These are phyloP conservation scores for Schizosaccharomyces octosporus DNA, from an alignment of 805 yeast species.

Conservation along the genomic window DNA sequence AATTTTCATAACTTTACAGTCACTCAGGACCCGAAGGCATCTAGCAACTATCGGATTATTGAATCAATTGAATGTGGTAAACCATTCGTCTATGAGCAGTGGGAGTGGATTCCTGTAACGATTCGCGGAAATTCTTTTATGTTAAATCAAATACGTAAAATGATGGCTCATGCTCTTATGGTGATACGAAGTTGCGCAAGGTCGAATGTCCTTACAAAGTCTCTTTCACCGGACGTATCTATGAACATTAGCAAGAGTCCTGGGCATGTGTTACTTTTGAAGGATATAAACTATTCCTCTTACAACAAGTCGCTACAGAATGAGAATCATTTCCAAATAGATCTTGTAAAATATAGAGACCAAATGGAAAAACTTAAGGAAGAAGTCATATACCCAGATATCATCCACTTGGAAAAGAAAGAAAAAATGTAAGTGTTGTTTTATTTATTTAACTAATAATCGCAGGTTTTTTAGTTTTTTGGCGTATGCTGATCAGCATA, in stretches of 20 bases:
- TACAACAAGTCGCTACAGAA: constrained; percentile 44
- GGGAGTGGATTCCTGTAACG: constrained; percentile 89
- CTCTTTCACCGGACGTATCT: constrained; percentile 44
- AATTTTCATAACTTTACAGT: constrained; percentile 76
- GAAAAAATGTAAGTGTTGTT: constrained; percentile 27
- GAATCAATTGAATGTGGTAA: constrained; percentile 57
- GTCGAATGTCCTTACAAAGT: constrained; percentile 41
- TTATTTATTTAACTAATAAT: background rate
- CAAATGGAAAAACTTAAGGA: constrained; percentile 71
- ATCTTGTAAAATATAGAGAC: constrained; percentile 36
- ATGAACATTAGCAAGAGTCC: constrained; percentile 94
- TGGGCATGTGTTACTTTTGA: constrained; percentile 71
- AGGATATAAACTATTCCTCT: constrained; percentile 73
- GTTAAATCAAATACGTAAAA: constrained; percentile 93
- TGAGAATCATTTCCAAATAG: constrained; percentile 57
- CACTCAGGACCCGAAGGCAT: constrained; percentile 57
- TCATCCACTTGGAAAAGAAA: constrained; percentile 67
- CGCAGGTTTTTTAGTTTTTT: background rate
- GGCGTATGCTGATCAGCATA: background rate
- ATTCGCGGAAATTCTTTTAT: constrained; percentile 95
- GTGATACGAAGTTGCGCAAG: constrained; percentile 76
- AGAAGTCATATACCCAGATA: constrained; percentile 74
- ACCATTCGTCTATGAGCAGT: constrained; percentile 75
- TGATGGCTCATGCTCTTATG: constrained; percentile 86
- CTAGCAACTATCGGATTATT: constrained; percentile 68